Evolutionary conservation across 2,329 filamentous ascomycete species (phyloP), one percentile per base, ranked within the genome.

Genomic region (Trichoderma breve): DNA sequence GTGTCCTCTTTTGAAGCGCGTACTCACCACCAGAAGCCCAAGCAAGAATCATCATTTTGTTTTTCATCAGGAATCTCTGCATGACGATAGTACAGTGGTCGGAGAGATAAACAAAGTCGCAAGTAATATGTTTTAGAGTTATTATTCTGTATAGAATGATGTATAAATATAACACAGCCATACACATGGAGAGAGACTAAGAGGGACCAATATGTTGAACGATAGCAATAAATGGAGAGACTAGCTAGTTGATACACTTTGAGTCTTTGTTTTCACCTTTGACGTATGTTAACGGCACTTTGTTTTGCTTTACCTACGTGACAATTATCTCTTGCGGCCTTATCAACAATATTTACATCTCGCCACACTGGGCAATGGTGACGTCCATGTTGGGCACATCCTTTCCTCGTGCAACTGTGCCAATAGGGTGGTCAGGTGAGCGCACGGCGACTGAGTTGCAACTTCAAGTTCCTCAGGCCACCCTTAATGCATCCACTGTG

Each of bases 381-480:
- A 98, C 91, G 79, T 98, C 95, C 80, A 95, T 84, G 76, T 92
- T 92, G 4, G 95, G 96, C 79, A 92, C 89, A 79, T 98, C 95
- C 80, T 92, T 89, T 65, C 88, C 89, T 39, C 86, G 84, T n/a
- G n/a, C n/a, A n/a, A n/a, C n/a, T n/a, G n/a, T n/a, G n/a, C n/a
- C n/a, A n/a, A n/a, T n/a, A n/a, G n/a, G n/a, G n/a, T n/a, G n/a
- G n/a, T n/a, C n/a, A n/a, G n/a, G n/a, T n/a, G n/a, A n/a, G n/a
- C n/a, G n/a, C n/a, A n/a, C n/a, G n/a, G n/a, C n/a, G n/a, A n/a
- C n/a, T n/a, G n/a, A n/a, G n/a, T n/a, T n/a, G n/a, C n/a, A n/a
- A n/a, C n/a, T n/a, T n/a, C n/a, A n/a, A n/a, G n/a, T n/a, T n/a
- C n/a, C n/a, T n/a, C n/a, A n/a, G n/a, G n/a, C n/a, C n/a, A n/a